Evolutionary conservation across 2,329 filamentous ascomycete genomes (phyloP), one percentile per base, ranked within the genome.

Genomic region (Botrytis aclada): DNA sequence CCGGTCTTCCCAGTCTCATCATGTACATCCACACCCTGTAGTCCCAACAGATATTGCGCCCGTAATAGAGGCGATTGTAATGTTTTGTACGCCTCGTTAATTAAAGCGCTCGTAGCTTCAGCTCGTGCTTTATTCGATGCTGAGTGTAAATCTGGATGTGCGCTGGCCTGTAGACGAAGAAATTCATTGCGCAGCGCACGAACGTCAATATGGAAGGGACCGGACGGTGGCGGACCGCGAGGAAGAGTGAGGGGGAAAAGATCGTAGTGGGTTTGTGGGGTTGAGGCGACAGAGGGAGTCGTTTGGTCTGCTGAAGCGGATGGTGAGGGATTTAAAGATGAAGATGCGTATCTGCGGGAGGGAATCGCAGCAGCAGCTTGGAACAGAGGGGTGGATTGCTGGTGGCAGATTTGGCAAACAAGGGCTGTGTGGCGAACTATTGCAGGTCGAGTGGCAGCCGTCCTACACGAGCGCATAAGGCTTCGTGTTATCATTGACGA

Each of bases 71-170:
- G 95, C 77, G 91, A 89, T 67, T 88, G 85, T 0, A 99, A 88
- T 4, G 95, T 97, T 79, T 89, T 91, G 86, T 97, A 98, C 0
- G 96, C 96, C 77, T 94, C 91, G 85, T 98, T 98, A 82, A 98
- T 95, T 39, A 89, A 87, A 12, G 93, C 88, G 16, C 92, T 96
- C n/a, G 90, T 85, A 0, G 90, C 92, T 82, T 97, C 93, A 32
- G 94, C 94, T 65, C 87, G 79, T 78, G 83, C 77, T 83, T 91
- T 85, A 82, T 85, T 79, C 81, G 85, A 58, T 77, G 86, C 76
- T 77, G 88, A 73, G 81, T 83, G 77, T 76, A 79, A 75, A 81
- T 96, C 93, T 0, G 93, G 93, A 82, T 96, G 93, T 18, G 92
- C 88, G 61, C 87, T 86, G 29, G 90, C 88, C 83, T 99, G 96